A percentile compares a stretch with the other conserved stretches of the same genome.
Conservation (phyloP, 108 stramenopile genomes). For the Pseudonitzschia multiseries region DNA sequence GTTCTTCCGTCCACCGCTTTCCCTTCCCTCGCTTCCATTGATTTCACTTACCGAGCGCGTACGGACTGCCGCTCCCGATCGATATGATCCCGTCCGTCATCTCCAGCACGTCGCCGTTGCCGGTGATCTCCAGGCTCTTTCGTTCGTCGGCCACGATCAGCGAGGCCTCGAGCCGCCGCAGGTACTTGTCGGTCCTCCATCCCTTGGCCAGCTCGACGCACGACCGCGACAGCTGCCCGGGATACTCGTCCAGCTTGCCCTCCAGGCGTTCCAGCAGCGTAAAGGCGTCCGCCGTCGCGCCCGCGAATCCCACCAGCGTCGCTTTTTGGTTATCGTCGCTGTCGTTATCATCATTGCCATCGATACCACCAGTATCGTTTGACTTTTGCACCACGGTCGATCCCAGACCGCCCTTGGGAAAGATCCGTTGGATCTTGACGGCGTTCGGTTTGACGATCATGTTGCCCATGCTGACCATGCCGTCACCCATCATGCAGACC, state of each 20-base stretch:
- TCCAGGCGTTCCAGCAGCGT: slow-evolving; percentile 96
- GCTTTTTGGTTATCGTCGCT: slow-evolving; percentile 52
- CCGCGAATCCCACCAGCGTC: slow-evolving; percentile 96
- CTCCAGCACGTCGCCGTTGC: slow-evolving; percentile 97
- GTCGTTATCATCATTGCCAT: too few relatives aligned
- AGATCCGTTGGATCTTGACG: slow-evolving; percentile 87
- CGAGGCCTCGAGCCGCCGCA: slow-evolving; percentile 91
- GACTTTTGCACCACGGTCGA: slow-evolving; percentile 3
- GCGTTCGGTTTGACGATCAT: slow-evolving; percentile 94
- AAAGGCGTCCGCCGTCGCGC: slow-evolving; percentile 97
- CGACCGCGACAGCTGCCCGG: slow-evolving; percentile 88
- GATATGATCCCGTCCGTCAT: slow-evolving; percentile 91
- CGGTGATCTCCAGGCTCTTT: slow-evolving; percentile 89
- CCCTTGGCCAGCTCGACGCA: slow-evolving; percentile 98
- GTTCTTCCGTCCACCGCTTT: too few relatives aligned
- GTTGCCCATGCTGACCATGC: slow-evolving; percentile 94
- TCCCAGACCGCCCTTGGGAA: slow-evolving; percentile 42
- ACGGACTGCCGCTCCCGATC: slow-evolving; percentile 84
- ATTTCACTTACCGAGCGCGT: slow-evolving; percentile 79
- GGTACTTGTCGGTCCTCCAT: slow-evolving; percentile 98
- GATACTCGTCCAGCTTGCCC: slow-evolving; percentile 94
- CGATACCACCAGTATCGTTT: too few relatives aligned
- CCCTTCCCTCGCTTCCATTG: too few relatives aligned
- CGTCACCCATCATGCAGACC: slow-evolving; percentile 99
- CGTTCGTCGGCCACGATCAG: slow-evolving; percentile 88